Evolutionary conservation across 192 early-diverging fungal species (phyloP), one percentile per base, ranked within the genome.

Genomic region (Spizellomyces punctatus): DNA sequence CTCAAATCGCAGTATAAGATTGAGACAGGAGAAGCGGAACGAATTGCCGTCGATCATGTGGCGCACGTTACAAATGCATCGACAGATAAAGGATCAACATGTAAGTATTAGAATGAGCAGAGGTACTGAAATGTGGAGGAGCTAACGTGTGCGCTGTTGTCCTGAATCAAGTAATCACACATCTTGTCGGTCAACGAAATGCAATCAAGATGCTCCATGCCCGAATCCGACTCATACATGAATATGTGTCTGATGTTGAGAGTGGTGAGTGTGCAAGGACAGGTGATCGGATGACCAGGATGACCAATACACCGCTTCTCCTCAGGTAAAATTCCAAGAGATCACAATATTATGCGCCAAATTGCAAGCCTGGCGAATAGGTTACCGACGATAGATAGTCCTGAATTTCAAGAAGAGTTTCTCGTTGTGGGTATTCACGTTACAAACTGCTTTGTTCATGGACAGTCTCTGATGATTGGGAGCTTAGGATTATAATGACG

Each of bases 21-120:
- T 22, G 92, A 93, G 66, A 93, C 94, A 6, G 88, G 88, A 27
- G 94, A 95, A 65, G 92, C 92, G 43, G 94, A 95, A 72, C 83
- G 93, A 47, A 92, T 95, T 71, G 92, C 94, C 8, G 89, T 95
- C 9, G 91, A 95, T 72, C 93, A 94, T 74, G 89, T 94, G 45
- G 91, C 92, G 17, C 87, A 90, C 57, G 84, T 82, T 6, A 70
- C 82, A 16, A 82, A 76, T 75, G 83, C 83, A 10, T 83, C 81
- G n/a, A 73, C 75, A 12, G 86, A 86, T 42, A 73, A 79, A 42
- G 86, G 83, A 7, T 86, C 85, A 16, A 75, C 83, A 47, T 69
- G 90, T 88, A 76, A 79, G 83, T 76, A 16, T 47, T 27, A 41
- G 21, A 22, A 2, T 12, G n/a, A 27, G 17, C 36, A 36, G 27